phyloP scores from a whole-genome alignment of 1,284 basidiomycete species.

The Ceratobasidium sp. region DNA sequence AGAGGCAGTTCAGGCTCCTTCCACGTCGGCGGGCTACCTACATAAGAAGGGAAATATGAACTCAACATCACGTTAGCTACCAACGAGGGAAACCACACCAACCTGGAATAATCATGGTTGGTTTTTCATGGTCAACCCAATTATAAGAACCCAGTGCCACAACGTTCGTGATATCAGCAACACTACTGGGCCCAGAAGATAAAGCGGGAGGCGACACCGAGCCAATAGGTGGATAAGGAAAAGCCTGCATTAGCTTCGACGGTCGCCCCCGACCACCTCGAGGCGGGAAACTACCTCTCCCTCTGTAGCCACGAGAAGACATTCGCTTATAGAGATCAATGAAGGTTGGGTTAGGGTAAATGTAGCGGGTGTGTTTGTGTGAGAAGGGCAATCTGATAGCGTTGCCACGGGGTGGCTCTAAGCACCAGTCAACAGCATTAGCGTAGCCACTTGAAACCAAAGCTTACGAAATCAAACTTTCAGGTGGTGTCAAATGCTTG shows the following conservation, averaged over 20 bases:
- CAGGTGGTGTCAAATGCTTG: constrained; percentile 50
- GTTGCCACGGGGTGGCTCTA: neutral
- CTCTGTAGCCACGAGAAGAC: constrained; percentile 14
- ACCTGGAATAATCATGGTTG: constrained; percentile 34
- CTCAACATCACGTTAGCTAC: neutral
- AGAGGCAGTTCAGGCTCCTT: constrained; percentile 17
- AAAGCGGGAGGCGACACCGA: neutral
- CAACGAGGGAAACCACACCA: neutral
- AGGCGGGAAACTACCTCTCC: neutral
- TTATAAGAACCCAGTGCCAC: constrained; percentile 29
- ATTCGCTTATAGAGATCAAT: neutral
- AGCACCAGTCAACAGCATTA: constrained; percentile 15
- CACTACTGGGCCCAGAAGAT: neutral
- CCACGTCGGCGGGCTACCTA: constrained; percentile 1
- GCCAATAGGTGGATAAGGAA: neutral
- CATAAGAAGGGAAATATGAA: no score
- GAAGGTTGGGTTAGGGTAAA: neutral
- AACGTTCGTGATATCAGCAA: constrained; percentile 4
- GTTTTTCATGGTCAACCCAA: constrained; percentile 23
- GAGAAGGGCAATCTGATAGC: neutral
- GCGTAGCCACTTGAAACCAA: constrained; percentile 27
- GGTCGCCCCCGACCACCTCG: no score
- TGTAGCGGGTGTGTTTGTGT: neutral
- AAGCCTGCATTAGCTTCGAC: no score
- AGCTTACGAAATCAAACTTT: constrained; percentile 18